A percentile compares a stretch with the other conserved stretches of the same genome.
Evolutionary conservation across 352 stramenopile species (phyloP).

Genomic region (Phytophthora capsici): DNA sequence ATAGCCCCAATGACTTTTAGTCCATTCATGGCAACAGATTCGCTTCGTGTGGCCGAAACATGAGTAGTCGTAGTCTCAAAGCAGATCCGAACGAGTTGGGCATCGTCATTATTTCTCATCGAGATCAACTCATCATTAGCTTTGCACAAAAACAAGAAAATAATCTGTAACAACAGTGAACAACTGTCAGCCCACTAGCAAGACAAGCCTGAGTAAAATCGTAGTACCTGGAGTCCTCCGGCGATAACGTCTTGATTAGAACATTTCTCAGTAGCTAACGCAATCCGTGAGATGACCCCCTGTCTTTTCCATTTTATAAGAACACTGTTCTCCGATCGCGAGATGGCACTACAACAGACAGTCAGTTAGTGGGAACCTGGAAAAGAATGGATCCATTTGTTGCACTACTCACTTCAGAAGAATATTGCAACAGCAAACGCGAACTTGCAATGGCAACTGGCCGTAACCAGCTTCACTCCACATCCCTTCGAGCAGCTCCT

Average conservation of each 20-base stretch:
- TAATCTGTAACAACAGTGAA: slow-evolving; percentile 34
- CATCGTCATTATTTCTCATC: slow-evolving; percentile 20
- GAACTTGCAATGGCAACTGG: slow-evolving; percentile 48
- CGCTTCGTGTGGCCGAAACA: slow-evolving; percentile 30
- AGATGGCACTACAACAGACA: slow-evolving; percentile 29
- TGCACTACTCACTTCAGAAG: slow-evolving; percentile 54
- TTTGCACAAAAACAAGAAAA: slow-evolving; percentile 62
- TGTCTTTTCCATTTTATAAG: slow-evolving; percentile 37
- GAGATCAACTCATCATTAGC: slow-evolving; percentile 29
- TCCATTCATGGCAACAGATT: slow-evolving; percentile 54
- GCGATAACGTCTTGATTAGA: slow-evolving; percentile 30
- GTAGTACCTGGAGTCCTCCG: slow-evolving; percentile 40
- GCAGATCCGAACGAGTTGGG: slow-evolving; percentile 33
- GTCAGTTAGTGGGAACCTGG: too few relatives aligned
- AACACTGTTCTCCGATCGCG: slow-evolving; percentile 25
- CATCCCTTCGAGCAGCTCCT: slow-evolving; percentile 19
- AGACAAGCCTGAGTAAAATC: background rate
- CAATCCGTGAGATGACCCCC: slow-evolving; percentile 27
- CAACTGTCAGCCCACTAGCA: background rate
- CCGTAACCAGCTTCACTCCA: slow-evolving; percentile 12
- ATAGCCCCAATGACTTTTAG: slow-evolving; percentile 67
- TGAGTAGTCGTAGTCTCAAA: slow-evolving; percentile 29
- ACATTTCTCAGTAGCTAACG: slow-evolving; percentile 20
- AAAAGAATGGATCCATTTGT: background rate
- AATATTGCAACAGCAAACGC: slow-evolving; percentile 72